These are phyloP conservation scores for Polygonum maritimum DNA, from an alignment of 148 eudicot genomes.

Conservation along the genomic window DNA sequence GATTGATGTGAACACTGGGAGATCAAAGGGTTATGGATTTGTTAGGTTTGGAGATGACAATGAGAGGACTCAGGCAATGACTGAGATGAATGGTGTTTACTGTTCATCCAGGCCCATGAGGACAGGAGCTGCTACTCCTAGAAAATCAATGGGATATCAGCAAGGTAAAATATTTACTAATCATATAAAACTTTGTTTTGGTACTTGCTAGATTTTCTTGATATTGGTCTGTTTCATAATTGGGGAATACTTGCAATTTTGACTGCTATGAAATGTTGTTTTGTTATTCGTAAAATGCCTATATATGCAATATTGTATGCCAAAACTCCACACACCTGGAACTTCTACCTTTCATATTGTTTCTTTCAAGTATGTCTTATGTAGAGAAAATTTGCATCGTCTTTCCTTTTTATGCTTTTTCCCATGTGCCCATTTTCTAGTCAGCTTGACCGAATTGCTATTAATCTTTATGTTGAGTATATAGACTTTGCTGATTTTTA, in stretches of 20 bases:
- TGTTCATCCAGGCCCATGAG: slow-evolving; percentile 95
- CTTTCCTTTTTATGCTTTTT: no score
- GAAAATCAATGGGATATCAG: slow-evolving; percentile 82
- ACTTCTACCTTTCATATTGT: neutral
- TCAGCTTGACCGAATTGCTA: neutral
- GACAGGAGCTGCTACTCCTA: slow-evolving; percentile 87
- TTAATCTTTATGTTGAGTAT: neutral
- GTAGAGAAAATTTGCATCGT: no score
- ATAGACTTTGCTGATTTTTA: neutral
- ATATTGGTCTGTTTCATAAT: neutral
- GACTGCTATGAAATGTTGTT: no score
- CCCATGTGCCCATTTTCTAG: neutral
- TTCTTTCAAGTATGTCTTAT: neutral
- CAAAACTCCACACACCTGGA: neutral
- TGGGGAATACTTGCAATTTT: neutral
- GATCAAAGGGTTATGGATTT: slow-evolving; percentile 97
- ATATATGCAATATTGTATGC: no score
- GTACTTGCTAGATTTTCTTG: neutral
- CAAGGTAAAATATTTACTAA: slow-evolving; percentile 33
- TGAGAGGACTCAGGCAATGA: slow-evolving; percentile 85
- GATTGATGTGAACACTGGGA: slow-evolving; percentile 78
- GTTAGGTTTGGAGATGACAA: slow-evolving; percentile 92
- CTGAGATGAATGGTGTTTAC: slow-evolving; percentile 84
- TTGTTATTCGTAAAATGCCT: no score
- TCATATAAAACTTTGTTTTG: neutral